These are phyloP conservation scores for Nepenthes gracilis DNA, from an alignment of 148 eudicot genomes.

Conservation along the genomic window DNA sequence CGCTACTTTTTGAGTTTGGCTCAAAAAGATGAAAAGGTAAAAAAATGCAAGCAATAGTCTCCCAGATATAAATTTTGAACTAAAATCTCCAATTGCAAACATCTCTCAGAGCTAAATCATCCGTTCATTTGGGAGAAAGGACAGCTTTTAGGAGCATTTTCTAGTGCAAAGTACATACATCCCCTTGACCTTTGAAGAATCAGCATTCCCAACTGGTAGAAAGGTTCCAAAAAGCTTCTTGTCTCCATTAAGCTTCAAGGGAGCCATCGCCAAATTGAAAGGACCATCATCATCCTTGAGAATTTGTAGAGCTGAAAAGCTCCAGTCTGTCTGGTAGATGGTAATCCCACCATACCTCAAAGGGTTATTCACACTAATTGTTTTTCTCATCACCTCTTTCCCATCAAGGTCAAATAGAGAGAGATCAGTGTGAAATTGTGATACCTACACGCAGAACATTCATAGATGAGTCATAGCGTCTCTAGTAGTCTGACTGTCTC, in stretches of 20 bases:
- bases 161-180: conserved; percentile 44
- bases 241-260: conserved; percentile 66
- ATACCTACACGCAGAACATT: conserved; percentile 35
- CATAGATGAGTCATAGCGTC: not conserved
- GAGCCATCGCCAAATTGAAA: conserved; percentile 96
- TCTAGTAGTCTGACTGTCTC: not conserved
- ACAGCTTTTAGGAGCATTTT: not conserved
- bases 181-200: conserved; percentile 72
- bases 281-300: conserved; percentile 86
- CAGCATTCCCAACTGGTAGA: conserved; percentile 61
- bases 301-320: conserved; percentile 80
- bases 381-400: conserved; percentile 88
- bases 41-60: too few relatives aligned
- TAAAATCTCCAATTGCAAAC: too few relatives aligned
- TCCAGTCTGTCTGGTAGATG: conserved; percentile 97
- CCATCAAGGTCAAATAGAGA: conserved; percentile 81
- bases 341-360: conserved; percentile 90
- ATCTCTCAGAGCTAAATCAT: too few relatives aligned
- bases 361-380: conserved; percentile 90
- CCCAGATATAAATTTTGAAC: too few relatives aligned
- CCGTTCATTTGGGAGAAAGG: too few relatives aligned
- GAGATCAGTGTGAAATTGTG: conserved; percentile 78
- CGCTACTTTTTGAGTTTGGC: too few relatives aligned
- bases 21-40: too few relatives aligned
- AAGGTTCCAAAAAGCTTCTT: conserved; percentile 90